These are phyloP conservation scores for Echeveria elegans DNA, from an alignment of 164 flowering plant species.

Conservation along the genomic window DNA sequence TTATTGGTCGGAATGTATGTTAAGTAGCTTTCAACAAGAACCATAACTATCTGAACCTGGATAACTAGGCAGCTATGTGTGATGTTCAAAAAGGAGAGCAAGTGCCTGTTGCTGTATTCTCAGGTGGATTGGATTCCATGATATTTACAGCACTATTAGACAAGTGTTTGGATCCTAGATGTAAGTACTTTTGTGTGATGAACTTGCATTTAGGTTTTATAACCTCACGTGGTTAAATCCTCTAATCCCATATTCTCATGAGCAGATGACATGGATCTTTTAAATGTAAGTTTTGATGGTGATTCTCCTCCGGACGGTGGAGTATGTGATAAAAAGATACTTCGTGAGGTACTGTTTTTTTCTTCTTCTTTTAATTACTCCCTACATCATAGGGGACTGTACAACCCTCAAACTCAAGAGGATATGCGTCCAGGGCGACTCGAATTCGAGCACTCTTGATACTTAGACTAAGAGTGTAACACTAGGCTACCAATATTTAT, in stretches of 20 bases:
- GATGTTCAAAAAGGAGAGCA: constrained; percentile 14
- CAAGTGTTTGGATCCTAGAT: constrained; percentile 52
- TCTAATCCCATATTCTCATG: not conserved
- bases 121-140: constrained; percentile 98
- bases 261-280: constrained; percentile 81
- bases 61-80: constrained; percentile 16
- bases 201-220: not conserved
- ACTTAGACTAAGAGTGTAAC: no score
- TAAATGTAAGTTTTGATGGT: constrained; percentile 95
- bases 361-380: no score
- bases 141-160: constrained; percentile 82
- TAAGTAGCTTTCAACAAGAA: not conserved
- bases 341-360: constrained; percentile 59
- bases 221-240: not conserved
- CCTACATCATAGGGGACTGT: no score
- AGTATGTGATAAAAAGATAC: constrained; percentile 84
- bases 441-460: no score
- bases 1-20: not conserved
- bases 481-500: no score
- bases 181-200: constrained; percentile 34
- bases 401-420: no score
- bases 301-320: constrained; percentile 90
- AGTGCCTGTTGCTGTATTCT: constrained; percentile 84
- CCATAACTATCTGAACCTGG: not conserved
- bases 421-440: no score